Conservation (phyloP, 1,139 yeast genomes). For the Blastobotrys raffinosifermentans region DNA sequence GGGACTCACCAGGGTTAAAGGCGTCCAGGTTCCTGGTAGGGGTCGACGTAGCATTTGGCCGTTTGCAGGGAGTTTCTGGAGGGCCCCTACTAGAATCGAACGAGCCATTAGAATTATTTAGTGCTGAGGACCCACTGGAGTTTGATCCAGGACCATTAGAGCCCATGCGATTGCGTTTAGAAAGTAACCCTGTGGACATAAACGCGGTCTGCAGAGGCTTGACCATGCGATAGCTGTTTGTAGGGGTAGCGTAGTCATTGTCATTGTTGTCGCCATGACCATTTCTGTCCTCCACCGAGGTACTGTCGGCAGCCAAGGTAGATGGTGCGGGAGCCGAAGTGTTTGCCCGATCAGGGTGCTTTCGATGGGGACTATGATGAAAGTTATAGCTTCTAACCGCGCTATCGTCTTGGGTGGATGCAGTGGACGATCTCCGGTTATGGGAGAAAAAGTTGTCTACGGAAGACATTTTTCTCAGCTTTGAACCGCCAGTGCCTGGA, state of each 20-base stretch:
- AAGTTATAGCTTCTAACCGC: conserved; percentile 4
- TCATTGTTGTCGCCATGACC: neutral
- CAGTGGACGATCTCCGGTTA: neutral
- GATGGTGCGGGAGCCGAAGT: conserved; percentile 5
- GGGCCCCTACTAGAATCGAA: conserved; percentile 27
- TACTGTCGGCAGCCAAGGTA: conserved; percentile 4
- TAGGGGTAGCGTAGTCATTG: conserved; percentile 40
- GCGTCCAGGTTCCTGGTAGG: conserved; percentile 3
- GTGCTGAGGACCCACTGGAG: no score
- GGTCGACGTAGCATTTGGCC: conserved; percentile 32
- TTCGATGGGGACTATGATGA: conserved; percentile 7
- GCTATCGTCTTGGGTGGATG: conserved; percentile 10
- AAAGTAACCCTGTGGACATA: conserved; percentile 65
- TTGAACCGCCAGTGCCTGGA: conserved; percentile 8
- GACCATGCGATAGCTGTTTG: conserved; percentile 56
- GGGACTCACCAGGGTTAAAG: conserved; percentile 4
- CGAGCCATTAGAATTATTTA: conserved; percentile 10
- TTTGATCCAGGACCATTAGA: conserved; percentile 4
- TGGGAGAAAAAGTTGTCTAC: conserved; percentile 11
- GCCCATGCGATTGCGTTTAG: conserved; percentile 52
- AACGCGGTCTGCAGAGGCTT: conserved; percentile 86
- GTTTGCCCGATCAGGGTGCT: no score
- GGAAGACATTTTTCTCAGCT: conserved; percentile 13
- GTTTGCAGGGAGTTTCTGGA: conserved; percentile 84
- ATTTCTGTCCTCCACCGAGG: conserved; percentile 1